A percentile compares a stretch with the other conserved stretches of the same genome.
Evolutionary conservation across 805 yeast genomes (phyloP).

Genomic region (Brettanomyces naardenensis): DNA sequence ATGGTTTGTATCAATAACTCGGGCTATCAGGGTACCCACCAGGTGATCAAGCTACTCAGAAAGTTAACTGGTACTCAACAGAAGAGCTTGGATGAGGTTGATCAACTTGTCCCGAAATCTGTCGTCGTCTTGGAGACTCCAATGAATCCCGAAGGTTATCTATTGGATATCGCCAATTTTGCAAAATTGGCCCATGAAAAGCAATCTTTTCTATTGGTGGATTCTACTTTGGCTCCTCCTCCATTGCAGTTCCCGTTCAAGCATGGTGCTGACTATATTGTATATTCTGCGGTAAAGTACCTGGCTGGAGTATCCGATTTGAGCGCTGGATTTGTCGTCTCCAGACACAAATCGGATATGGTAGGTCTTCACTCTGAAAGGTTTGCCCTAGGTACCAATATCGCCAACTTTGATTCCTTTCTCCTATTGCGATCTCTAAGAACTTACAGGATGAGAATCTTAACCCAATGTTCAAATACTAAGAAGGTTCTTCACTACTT

Average conservation of each 20-base stretch:
- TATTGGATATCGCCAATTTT: conserved; percentile 33
- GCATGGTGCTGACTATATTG: conserved; percentile 43
- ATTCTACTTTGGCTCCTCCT: conserved; percentile 51
- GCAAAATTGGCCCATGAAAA: conserved; percentile 35
- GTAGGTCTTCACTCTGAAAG: conserved; percentile 32
- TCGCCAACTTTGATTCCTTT: conserved; percentile 43
- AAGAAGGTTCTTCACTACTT: conserved; percentile 33
- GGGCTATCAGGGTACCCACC: conserved; percentile 45
- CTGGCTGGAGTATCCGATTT: conserved; percentile 50
- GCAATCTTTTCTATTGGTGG: conserved; percentile 39
- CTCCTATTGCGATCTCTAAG: conserved; percentile 40
- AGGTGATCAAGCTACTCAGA: conserved; percentile 35
- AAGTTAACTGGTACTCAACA: conserved; percentile 34
- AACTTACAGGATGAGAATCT: conserved; percentile 43
- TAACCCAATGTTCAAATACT: conserved; percentile 38
- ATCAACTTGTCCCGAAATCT: conserved; percentile 31
- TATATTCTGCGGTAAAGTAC: conserved; percentile 50
- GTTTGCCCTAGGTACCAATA: conserved; percentile 39
- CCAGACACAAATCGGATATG: conserved; percentile 28
- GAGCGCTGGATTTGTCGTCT: conserved; percentile 43
- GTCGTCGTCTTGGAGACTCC: conserved; percentile 46
- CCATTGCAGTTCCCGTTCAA: conserved; percentile 45
- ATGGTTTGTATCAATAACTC: conserved; percentile 36
- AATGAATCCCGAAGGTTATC: conserved; percentile 43
- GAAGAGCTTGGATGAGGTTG: conserved; percentile 27